Evolutionary conservation across 192 early-diverging fungal genomes (phyloP).

Genomic region (Coemansia sp.): DNA sequence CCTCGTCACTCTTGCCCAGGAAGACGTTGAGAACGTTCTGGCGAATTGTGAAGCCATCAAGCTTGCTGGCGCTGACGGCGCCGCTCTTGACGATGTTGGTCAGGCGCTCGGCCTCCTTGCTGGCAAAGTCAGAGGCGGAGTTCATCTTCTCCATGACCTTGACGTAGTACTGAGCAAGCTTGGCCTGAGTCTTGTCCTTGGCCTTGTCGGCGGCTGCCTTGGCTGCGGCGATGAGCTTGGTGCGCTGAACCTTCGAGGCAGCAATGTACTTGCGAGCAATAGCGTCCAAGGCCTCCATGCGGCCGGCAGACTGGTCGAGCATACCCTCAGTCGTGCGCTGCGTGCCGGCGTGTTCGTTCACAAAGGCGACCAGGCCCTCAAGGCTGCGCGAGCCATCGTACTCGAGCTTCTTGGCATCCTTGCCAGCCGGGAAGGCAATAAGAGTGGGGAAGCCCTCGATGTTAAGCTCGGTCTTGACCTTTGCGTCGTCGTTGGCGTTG

Average conservation of each 20-base stretch:
- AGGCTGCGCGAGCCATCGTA: slow-evolving; percentile 78
- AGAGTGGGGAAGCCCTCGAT: slow-evolving; percentile 90
- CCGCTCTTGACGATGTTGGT: slow-evolving; percentile 74
- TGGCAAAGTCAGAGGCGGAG: slow-evolving; percentile 69
- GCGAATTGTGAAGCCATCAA: slow-evolving; percentile 86
- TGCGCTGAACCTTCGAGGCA: slow-evolving; percentile 54
- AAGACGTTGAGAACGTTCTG: slow-evolving; percentile 78
- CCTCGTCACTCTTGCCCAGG: slow-evolving; percentile 44
- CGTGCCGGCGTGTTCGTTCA: slow-evolving; percentile 85
- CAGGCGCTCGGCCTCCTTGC: slow-evolving; percentile 81
- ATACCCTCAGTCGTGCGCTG: slow-evolving; percentile 74
- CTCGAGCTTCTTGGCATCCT: slow-evolving; percentile 61
- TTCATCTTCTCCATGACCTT: slow-evolving; percentile 91
- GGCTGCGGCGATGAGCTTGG: slow-evolving; percentile 55
- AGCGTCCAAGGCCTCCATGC: slow-evolving; percentile 38
- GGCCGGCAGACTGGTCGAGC: slow-evolving; percentile 61
- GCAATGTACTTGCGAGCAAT: slow-evolving; percentile 65
- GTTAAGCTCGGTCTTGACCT: slow-evolving; percentile 64
- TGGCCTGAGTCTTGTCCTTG: slow-evolving; percentile 47
- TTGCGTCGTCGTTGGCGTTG: slow-evolving; percentile 74
- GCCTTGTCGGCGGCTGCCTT: slow-evolving; percentile 51
- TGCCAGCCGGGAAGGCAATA: slow-evolving; percentile 78
- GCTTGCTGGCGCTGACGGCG: slow-evolving; percentile 68
- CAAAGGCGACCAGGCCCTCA: slow-evolving; percentile 73
- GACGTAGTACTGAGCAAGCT: slow-evolving; percentile 81